Base-by-base conservation (phyloP, 305 asterid genomes). In the Andrographis paniculata region DNA sequence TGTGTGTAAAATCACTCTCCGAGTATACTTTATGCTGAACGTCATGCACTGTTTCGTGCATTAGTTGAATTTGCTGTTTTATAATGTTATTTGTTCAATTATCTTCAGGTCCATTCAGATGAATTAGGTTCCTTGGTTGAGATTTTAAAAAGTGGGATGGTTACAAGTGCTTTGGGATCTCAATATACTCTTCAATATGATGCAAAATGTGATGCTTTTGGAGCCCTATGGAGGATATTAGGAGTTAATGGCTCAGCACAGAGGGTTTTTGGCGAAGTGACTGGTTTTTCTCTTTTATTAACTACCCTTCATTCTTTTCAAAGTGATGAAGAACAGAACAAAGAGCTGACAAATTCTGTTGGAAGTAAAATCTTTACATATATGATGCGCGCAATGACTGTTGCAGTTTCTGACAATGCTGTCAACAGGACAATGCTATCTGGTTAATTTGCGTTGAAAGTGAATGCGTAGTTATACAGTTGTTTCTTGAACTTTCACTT, bases 211-310 rank as follows among this genome's bases (percentile, higher is more conserved):
- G 97, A 92, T 64, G 72, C 84, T 51, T 82, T 87, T 60, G 97
- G 94, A 68, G 79, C 91, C 73, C 58, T 92, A 50, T 92, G 97
- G 95, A 82, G 97, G 56, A 72, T 87, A 62, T 63, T 92, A 55
- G 94, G 93, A 47, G 74, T 63, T 58, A 87, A 92, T 71, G 61
- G 49, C 50, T 74, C 92, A 17, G 94, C 99, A 63, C 99, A 78
- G 75, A 79, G 94, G 77, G 94, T 87, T 67, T 92, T 92, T 78
- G 99, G 99, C 56, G 99, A 87, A 74, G 85, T 94, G 59, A 82
- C 97, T 62, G 97, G 99, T 22, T 87, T 92, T 70, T 92, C 99
- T 71, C 93, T 92, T 64, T 59, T 92, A 50, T 63, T 87, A 48
- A 84, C 99, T 56, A 82, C 94, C 21, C 94, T 92, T 60, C 97